phyloP scores from a whole-genome alignment of 129 eudicot genomes.

The Arctium minus region DNA sequence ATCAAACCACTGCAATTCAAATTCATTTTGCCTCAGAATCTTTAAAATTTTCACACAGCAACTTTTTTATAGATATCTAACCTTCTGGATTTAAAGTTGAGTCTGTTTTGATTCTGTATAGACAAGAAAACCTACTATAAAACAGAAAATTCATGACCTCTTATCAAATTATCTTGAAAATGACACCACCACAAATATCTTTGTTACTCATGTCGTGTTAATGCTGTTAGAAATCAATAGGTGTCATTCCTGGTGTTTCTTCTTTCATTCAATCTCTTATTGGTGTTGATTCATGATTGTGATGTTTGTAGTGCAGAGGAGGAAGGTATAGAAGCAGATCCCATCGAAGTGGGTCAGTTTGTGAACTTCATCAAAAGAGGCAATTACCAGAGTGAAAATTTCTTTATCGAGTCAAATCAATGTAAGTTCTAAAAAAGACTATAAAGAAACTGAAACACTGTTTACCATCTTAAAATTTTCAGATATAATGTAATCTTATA shows the following conservation, averaged over 20 bases:
- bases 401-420: constrained; percentile 74
- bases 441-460: neutral
- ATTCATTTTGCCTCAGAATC: neutral
- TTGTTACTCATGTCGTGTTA: neutral
- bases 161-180: neutral
- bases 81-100: too few relatives aligned
- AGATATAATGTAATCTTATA: too few relatives aligned
- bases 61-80: too few relatives aligned
- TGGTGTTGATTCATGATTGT: neutral
- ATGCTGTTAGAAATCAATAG: neutral
- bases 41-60: too few relatives aligned
- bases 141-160: neutral
- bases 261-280: neutral
- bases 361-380: constrained; percentile 65
- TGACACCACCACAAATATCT: neutral
- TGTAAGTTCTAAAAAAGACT: constrained; percentile 51
- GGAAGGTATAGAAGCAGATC: constrained; percentile 81
- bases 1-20: too few relatives aligned
- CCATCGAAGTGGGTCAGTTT: constrained; percentile 66
- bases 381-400: constrained; percentile 74
- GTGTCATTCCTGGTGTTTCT: neutral
- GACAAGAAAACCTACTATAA: too few relatives aligned
- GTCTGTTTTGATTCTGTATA: too few relatives aligned
- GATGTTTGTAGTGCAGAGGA: constrained; percentile 73
- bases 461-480: neutral